Base-by-base conservation (phyloP, 352 stramenopile genomes). In the Phytophthora foliorum region DNA sequence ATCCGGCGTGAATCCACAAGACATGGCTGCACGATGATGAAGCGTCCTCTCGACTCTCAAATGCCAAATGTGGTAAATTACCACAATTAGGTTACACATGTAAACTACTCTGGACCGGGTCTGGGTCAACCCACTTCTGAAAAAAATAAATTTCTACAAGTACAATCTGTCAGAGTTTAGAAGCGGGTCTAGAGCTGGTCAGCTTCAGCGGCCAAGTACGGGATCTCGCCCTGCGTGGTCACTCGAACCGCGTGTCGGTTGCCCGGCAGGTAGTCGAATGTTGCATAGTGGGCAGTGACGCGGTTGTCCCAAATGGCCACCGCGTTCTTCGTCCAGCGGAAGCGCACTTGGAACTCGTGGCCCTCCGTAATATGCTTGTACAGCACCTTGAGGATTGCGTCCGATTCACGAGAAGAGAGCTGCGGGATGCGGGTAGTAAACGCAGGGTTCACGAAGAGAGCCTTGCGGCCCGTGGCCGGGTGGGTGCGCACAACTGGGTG, bases 1-100 rank as follows among this genome's bases (percentile, higher is more conserved):
- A 58, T 91, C 81, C 4, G 88, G 82, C 21, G 88, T 90, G 46
- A 84, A 77, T 2, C 84, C 84, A 25, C 82, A 93, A 25, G 88
- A 77, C 88, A 94, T 93, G 45, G 34, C 52, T 10, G 13, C 24
- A 19, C 13, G 4, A 24, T 22, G 7, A 22, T 45, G 16, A 45
- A 2, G 34, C 34, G 11, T 41, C 10, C 13, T 38, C 13, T 16
- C 4, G 21, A 57, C 3, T 6, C n/a, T 3, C 41, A 6, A 14
- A 29, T 48, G 19, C 21, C 2, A 48, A 51, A 32, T 51, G 22
- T 51, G 44, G 13, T 8, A 27, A 32, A 51, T 5, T n/a, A n/a
- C n/a, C n/a, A 19, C 7, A 29, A 6, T 29, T 29, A 5, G 25
- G 2, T 29, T 29, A 29, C 25, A 29, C 25, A 29, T 6, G 25